Evolutionary conservation across 106 monocot species (phyloP).

Genomic region (Dendrobium nobile): DNA sequence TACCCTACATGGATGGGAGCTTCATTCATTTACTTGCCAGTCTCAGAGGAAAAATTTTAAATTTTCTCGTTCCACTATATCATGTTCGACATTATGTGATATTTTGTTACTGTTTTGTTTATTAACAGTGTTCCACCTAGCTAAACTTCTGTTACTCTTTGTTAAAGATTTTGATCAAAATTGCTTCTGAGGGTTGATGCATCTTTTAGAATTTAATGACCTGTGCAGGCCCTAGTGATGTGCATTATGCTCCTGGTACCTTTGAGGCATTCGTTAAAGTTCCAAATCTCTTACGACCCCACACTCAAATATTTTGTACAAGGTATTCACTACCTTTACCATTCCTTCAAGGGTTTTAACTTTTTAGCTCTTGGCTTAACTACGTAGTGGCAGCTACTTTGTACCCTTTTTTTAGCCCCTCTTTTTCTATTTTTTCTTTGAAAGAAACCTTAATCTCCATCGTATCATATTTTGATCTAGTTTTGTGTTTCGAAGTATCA

Average conservation of each 20-base stretch:
- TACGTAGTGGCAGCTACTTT: not conserved
- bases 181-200: not conserved
- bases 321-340: slow-evolving; percentile 41
- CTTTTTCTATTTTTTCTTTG: not conserved
- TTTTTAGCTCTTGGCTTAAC: not conserved
- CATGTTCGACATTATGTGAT: not conserved
- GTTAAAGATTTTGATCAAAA: not conserved
- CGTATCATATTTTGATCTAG: not conserved
- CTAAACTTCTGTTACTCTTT: not conserved
- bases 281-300: slow-evolving; percentile 82
- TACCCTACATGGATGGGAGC: not conserved
- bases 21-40: not conserved
- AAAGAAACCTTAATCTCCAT: not conserved
- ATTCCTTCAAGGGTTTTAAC: not conserved
- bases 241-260: slow-evolving; percentile 43
- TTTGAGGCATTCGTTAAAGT: slow-evolving; percentile 96
- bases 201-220: slow-evolving; percentile 13
- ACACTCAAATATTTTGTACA: slow-evolving; percentile 98
- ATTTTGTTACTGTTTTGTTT: not conserved
- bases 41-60: not conserved
- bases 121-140: not conserved
- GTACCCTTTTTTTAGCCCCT: not conserved
- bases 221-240: slow-evolving; percentile 74
- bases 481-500: not conserved
- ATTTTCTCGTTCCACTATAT: not conserved